Conservation (phyloP, 2,329 filamentous ascomycete genomes). For the Colletotrichum sp. region DNA sequence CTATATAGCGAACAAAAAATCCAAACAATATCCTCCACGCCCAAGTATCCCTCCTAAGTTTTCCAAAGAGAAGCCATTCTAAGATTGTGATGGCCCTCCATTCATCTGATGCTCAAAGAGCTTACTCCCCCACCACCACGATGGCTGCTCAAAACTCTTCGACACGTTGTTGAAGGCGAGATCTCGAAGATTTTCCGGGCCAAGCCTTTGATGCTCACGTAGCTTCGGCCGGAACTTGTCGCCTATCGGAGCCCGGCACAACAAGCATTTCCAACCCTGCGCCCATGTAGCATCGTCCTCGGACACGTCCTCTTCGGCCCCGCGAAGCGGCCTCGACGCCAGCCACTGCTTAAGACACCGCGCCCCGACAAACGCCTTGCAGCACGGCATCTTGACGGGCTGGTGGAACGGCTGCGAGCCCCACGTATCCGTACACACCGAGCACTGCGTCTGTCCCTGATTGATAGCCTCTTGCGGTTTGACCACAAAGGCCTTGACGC, state of each 20-base stretch:
- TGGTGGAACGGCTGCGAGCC: not conserved
- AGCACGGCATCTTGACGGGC: slow-evolving; percentile 7
- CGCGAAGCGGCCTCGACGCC: not conserved
- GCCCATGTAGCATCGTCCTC: not conserved
- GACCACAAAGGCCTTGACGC: not conserved
- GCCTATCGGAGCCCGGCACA: not conserved
- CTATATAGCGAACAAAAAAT: not conserved
- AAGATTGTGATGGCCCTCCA: not conserved
- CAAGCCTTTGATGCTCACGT: not conserved
- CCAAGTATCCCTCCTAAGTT: not conserved
- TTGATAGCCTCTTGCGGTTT: not conserved
- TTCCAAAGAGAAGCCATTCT: not conserved
- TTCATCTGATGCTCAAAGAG: not conserved
- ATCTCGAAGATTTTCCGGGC: not conserved
- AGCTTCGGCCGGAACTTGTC: not conserved
- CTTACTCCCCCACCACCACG: not conserved
- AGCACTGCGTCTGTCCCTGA: not conserved
- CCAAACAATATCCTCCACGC: not conserved
- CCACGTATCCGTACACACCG: not conserved
- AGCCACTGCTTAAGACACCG: slow-evolving; percentile 11
- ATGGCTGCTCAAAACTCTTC: not conserved
- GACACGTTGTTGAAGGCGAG: not conserved
- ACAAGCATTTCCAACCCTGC: not conserved
- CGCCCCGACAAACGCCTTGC: not conserved
- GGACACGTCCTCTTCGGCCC: not conserved